A percentile compares a stretch with the other conserved stretches of the same genome.
Conservation (phyloP, 2,329 filamentous ascomycete species). For the Monosporascus cannonballus region DNA sequence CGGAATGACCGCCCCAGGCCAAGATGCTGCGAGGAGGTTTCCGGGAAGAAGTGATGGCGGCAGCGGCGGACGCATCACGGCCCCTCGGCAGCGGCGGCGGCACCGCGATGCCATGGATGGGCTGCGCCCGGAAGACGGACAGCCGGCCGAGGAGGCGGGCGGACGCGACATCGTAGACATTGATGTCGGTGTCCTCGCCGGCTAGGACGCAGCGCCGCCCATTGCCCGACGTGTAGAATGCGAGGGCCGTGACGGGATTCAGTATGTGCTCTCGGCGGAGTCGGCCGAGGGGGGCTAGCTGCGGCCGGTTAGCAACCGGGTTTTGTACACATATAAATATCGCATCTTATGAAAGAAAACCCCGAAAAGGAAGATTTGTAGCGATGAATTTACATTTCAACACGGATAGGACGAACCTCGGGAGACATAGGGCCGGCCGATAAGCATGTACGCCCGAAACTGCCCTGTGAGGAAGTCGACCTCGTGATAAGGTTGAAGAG, state of each 20-base stretch:
- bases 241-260: conserved; percentile 54
- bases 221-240: conserved; percentile 36
- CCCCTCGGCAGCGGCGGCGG: conserved; percentile 12
- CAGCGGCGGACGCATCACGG: background rate
- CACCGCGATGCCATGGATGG: conserved; percentile 66
- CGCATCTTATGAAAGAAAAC: background rate
- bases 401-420: background rate
- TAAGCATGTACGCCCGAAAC: background rate
- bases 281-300: conserved; percentile 12
- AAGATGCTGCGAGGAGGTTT: conserved; percentile 33
- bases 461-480: too few relatives aligned
- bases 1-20: conserved; percentile 63
- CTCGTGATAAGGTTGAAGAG: background rate
- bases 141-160: conserved; percentile 34
- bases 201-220: conserved; percentile 42
- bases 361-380: background rate
- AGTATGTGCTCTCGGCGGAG: conserved; percentile 33
- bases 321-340: background rate
- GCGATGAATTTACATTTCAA: background rate
- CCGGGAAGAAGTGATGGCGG: background rate
- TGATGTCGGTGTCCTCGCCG: conserved; percentile 54
- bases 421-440: background rate
- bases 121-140: conserved; percentile 59
- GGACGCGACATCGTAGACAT: conserved; percentile 40
- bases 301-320: background rate